A percentile compares a stretch with the other conserved stretches of the same genome.
Evolutionary conservation across 345 rosid species (phyloP).

Genomic region (Nephelium lappaceum): DNA sequence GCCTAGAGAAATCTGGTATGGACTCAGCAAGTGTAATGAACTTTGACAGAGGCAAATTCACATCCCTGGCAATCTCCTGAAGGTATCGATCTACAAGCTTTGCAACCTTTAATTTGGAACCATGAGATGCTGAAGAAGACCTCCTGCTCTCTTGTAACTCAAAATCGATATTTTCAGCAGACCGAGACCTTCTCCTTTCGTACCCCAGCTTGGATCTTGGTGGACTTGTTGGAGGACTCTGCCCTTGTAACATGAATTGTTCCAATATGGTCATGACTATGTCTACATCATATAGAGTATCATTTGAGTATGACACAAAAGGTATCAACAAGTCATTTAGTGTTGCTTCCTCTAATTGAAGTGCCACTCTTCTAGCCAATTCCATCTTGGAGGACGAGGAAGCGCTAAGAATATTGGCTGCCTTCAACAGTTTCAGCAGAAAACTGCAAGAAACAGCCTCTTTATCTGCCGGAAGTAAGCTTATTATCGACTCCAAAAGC

Average conservation of each 20-base stretch:
- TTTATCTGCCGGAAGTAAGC: constrained; percentile 84
- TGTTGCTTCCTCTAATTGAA: constrained; percentile 90
- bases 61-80: constrained; percentile 76
- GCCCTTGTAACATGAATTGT: constrained; percentile 84
- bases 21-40: constrained; percentile 78
- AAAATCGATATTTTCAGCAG: constrained; percentile 80
- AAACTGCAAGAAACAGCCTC: constrained; percentile 80
- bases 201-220: constrained; percentile 64
- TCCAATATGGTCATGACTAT: constrained; percentile 73
- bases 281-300: constrained; percentile 71
- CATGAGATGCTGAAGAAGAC: constrained; percentile 95
- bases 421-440: constrained; percentile 86
- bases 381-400: constrained; percentile 77
- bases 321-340: constrained; percentile 83
- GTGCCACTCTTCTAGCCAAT: constrained; percentile 74
- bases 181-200: constrained; percentile 90
- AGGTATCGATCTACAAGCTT: constrained; percentile 90
- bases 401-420: constrained; percentile 70
- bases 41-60: constrained; percentile 75
- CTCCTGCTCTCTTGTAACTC: constrained; percentile 90
- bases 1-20: constrained; percentile 83
- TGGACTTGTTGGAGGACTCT: constrained; percentile 96
- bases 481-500: constrained; percentile 81
- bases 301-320: constrained; percentile 44
- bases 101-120: constrained; percentile 93